Percentiles rank a stretch among this genome's conserved stretches.
Conservation (phyloP, 2,329 filamentous ascomycete species). For the Raffaelea deltoideospora region DNA sequence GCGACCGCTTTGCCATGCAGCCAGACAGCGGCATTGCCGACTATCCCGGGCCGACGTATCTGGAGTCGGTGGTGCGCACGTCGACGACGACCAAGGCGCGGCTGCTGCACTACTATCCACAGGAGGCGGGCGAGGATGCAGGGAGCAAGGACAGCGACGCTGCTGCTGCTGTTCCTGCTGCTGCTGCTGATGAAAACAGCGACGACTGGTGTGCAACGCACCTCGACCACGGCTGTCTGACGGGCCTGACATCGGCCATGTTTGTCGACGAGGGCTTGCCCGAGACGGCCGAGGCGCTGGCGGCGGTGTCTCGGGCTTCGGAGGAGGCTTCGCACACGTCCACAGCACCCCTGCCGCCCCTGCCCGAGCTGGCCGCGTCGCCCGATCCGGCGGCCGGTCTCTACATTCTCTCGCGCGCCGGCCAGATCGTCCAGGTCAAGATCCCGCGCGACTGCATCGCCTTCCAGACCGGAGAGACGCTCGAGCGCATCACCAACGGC, state of each 20-base stretch:
- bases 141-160: not conserved
- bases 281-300: conserved; percentile 17
- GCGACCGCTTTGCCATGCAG: conserved; percentile 67
- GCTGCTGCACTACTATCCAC: conserved; percentile 85
- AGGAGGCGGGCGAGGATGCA: conserved; percentile 11
- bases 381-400: conserved; percentile 76
- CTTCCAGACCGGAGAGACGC: conserved; percentile 87
- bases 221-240: conserved; percentile 85
- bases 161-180: conserved; percentile 8
- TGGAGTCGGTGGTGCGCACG: conserved; percentile 73
- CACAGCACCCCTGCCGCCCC: conserved; percentile 23
- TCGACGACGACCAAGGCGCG: conserved; percentile 85
- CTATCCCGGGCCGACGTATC: conserved; percentile 63
- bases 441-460: conserved; percentile 86
- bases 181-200: conserved; percentile 38
- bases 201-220: conserved; percentile 94
- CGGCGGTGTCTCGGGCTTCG: conserved; percentile 12
- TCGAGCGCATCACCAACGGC: conserved; percentile 83
- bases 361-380: conserved; percentile 57
- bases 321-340: conserved; percentile 14
- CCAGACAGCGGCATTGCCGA: conserved; percentile 54
- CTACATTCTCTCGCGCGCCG: conserved; percentile 83
- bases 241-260: conserved; percentile 88
- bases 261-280: conserved; percentile 92
- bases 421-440: conserved; percentile 73